Evolutionary conservation across 768 basidiomycete genomes (phyloP).

Genomic region (Multifurca ochricompacta): DNA sequence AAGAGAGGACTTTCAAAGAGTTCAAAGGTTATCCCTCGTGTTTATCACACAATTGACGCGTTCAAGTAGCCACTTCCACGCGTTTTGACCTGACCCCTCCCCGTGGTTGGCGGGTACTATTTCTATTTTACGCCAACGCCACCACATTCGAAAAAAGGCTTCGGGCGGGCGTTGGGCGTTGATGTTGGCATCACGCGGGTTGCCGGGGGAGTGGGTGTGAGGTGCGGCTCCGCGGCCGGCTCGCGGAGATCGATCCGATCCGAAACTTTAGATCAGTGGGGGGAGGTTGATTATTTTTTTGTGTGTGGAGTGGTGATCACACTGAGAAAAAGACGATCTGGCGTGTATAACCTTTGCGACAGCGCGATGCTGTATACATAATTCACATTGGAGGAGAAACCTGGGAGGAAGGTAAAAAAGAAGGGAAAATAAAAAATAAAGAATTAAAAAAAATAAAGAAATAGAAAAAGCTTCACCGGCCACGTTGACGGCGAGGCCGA

Average conservation of each 20-base stretch:
- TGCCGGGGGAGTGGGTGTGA: not conserved
- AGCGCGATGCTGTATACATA: too few relatives aligned
- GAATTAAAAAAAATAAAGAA: too few relatives aligned
- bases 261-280: not conserved
- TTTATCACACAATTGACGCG: not conserved
- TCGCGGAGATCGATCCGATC: slow-evolving; percentile 20
- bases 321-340: too few relatives aligned
- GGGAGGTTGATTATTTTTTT: too few relatives aligned
- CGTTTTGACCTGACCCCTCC: not conserved
- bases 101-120: not conserved
- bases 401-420: not conserved
- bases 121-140: too few relatives aligned
- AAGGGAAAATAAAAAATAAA: too few relatives aligned
- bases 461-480: not conserved
- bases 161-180: slow-evolving; percentile 1
- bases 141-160: not conserved
- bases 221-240: slow-evolving; percentile 12
- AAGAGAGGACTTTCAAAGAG: not conserved
- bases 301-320: too few relatives aligned
- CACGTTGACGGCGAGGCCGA: not conserved
- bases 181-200: not conserved
- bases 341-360: too few relatives aligned
- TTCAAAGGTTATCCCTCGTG: not conserved
- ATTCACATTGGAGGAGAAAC: not conserved
- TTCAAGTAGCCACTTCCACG: not conserved